Base-by-base conservation (phyloP, 75 land plant genomes). In the Pseudotsuga menziesii region DNA sequence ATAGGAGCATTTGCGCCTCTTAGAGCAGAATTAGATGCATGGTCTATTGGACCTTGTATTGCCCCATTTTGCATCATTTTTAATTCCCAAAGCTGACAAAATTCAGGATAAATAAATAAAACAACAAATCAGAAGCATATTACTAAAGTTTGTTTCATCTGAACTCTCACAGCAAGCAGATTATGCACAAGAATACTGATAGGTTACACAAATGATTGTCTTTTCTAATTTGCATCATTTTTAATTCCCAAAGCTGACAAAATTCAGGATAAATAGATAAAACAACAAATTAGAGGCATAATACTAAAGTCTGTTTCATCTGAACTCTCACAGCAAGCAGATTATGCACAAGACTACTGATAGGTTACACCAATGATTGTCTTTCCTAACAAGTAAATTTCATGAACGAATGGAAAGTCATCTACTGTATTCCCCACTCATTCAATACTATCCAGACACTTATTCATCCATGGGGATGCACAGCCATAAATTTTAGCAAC, bases 41-140 rank as follows among this genome's bases (percentile, higher is more conserved):
- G 84, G 25, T 85, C 90, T 57, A 58, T 54, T 64, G 69, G 69
- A 9, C 69, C 69, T 64, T 64, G 69, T 9, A 96, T 83, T 3
- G 78, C 94, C 17, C 99, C 99, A 58, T 89, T 88, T 84, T 94
- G 99, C 88, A 92, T 88, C 95, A 96, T 85, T 80, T 96, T 96
- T 78, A 90, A 77, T 79, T 96, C 98, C 99, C 99, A 96, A 12
- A 90, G 66, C 99, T 96, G 69, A 64, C 27, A 64, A 20, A 60
- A 20, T 60, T 20, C 23, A 23, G 23, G 23, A 60, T 16, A 23
- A 9, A 48, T 48, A 48, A 48, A 48, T 9, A 48, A 48, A 48
- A 48, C 54, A 48, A 48, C 54, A 48, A 48, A 48, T 48, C 54
- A 64, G 23, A 64, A 64, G 35, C 69, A 64, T 29, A 58, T 58